These are phyloP conservation scores for Tricholoma bakamatsutake DNA, from an alignment of 768 basidiomycete species.

Conservation along the genomic window DNA sequence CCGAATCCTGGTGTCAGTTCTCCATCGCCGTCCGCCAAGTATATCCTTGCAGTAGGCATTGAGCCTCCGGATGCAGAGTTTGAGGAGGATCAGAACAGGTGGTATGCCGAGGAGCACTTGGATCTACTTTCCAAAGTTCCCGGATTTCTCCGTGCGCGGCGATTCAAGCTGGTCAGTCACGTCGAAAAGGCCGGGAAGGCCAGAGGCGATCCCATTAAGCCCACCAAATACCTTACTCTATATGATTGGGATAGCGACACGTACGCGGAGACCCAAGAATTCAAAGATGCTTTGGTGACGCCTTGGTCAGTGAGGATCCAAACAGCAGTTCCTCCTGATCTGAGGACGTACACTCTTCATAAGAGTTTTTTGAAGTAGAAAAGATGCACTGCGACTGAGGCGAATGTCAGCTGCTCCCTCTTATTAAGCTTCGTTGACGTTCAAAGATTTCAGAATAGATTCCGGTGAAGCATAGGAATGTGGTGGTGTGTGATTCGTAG, in stretches of 20 bases:
- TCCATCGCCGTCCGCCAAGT: constrained; percentile 9
- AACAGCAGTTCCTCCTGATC: not conserved
- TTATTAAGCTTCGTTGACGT: no score
- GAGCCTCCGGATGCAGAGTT: constrained; percentile 6
- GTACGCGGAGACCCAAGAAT: constrained; percentile 2
- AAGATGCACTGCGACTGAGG: not conserved
- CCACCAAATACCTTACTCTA: constrained; percentile 6
- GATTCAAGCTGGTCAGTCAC: constrained; percentile 19
- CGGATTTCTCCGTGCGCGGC: constrained; percentile 24
- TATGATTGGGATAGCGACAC: constrained; percentile 11
- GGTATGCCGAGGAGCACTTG: constrained; percentile 27
- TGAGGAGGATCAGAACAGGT: constrained; percentile 24
- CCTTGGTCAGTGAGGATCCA: constrained; percentile 7
- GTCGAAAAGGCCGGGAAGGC: constrained; percentile 11
- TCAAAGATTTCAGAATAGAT: no score
- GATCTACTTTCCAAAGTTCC: constrained; percentile 19
- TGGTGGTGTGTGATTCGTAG: no score
- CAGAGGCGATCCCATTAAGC: not conserved
- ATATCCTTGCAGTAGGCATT: constrained; percentile 15
- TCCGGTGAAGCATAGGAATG: no score
- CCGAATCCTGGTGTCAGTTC: constrained; percentile 8
- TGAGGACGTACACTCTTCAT: constrained; percentile 9
- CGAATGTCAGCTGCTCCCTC: not conserved
- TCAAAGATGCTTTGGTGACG: constrained; percentile 8
- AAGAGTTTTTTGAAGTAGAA: constrained; percentile 7